Evolutionary conservation across 2,329 filamentous ascomycete species (phyloP), one percentile per base, ranked within the genome.

Genomic region (Colletotrichum acutatum): DNA sequence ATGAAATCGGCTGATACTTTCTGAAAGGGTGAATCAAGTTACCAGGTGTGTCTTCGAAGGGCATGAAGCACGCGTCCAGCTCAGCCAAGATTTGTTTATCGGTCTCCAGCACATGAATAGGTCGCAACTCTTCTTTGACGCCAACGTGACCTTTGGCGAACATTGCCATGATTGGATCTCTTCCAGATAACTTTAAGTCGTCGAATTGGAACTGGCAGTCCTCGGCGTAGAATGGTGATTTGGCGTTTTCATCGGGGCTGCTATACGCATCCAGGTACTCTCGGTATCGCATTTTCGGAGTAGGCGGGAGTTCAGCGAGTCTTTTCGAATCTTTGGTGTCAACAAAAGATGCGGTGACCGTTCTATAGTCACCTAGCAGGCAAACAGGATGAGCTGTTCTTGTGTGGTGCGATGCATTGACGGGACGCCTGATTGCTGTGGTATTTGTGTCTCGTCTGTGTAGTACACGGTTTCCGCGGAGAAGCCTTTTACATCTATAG

Each of bases 401-500:
- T 49, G 1, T 49, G 16, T 19, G 19, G 19, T 49, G 19, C 19
- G 8, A 14, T 37, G 12, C 3, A 11, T 37, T 8, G 34, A 37
- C 2, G 4, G 16, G 3, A 49, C 0, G 2, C 16, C 5, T 1
- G 16, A n/a, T 49, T 49, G 42, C 5, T 19, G 42, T 19, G 42
- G 3, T 1, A 4, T 49, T n/a, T 49, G 16, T 49, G 42, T n/a
- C 19, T n/a, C 42, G 19, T n/a, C 16, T 49, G 19, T 4, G 19
- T 46, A n/a, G 19, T 7, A 49, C 16, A 4, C 42, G 42, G 5
- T 49, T 19, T n/a, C 7, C 42, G 0, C 4, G 42, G 42, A 22
- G 0, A n/a, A 49, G 11, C 2, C 12, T 9, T 0, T 5, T 5
- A 22, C 8, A 11, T n/a, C 8, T 1, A 5, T 49, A 7, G 11